Evolutionary conservation across 108 stramenopile genomes (phyloP).

Genomic region (Discostella pseudostelligera): DNA sequence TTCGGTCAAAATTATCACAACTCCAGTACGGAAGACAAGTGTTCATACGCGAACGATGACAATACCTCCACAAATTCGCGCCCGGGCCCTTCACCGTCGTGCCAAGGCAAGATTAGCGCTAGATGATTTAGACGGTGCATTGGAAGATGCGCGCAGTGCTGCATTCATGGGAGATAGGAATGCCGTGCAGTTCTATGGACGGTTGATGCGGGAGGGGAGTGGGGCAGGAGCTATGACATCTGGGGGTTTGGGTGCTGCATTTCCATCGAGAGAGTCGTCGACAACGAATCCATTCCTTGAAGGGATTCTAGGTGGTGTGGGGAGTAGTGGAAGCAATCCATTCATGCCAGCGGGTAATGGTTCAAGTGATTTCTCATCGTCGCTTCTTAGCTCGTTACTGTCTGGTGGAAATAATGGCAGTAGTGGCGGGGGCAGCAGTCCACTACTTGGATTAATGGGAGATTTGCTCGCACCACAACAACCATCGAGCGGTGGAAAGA

Average conservation of each 20-base stretch:
- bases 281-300: slow-evolving; percentile 31
- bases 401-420: slow-evolving; percentile 5
- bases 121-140: slow-evolving; percentile 59
- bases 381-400: slow-evolving; percentile 41
- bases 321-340: slow-evolving; percentile 21
- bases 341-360: slow-evolving; percentile 19
- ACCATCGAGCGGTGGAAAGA: slow-evolving; percentile 1
- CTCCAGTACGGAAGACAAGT: slow-evolving; percentile 4
- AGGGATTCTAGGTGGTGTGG: slow-evolving; percentile 29
- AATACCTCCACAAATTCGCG: slow-evolving; percentile 54
- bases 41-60: neutral
- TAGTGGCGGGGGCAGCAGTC: slow-evolving; percentile 11
- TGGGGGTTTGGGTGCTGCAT: slow-evolving; percentile 1
- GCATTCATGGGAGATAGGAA: slow-evolving; percentile 85
- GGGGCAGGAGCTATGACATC: slow-evolving; percentile 16
- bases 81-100: slow-evolving; percentile 79
- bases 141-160: slow-evolving; percentile 72
- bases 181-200: slow-evolving; percentile 77
- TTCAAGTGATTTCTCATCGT: slow-evolving; percentile 36
- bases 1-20: neutral
- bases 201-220: slow-evolving; percentile 59
- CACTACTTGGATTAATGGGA: slow-evolving; percentile 26
- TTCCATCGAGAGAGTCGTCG: neutral
- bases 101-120: slow-evolving; percentile 76
- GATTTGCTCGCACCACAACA: slow-evolving; percentile 20